phyloP scores from a whole-genome alignment of 768 basidiomycete species.

The Ramaria rubella region DNA sequence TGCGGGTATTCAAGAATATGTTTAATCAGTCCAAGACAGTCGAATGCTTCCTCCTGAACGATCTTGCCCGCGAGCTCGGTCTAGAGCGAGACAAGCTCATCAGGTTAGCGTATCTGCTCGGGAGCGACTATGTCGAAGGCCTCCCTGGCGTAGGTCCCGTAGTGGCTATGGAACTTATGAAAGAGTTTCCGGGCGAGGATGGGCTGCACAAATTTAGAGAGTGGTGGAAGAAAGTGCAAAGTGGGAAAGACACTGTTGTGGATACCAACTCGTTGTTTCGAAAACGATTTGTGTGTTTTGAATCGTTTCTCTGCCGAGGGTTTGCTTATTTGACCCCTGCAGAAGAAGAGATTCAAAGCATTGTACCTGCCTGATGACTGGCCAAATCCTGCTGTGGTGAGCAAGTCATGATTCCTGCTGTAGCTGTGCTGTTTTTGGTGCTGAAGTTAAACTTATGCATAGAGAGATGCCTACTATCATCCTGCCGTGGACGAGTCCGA shows the following conservation, averaged over 20 bases:
- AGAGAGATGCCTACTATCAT: conserved; percentile 92
- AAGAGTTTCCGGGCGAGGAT: conserved; percentile 84
- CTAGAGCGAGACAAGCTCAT: conserved; percentile 82
- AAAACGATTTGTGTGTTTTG: conserved; percentile 60
- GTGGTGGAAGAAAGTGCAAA: conserved; percentile 95
- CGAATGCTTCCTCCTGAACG: conserved; percentile 84
- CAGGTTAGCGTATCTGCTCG: conserved; percentile 86
- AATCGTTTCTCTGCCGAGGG: too few relatives aligned
- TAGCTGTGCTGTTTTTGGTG: not conserved
- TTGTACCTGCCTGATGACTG: conserved; percentile 78
- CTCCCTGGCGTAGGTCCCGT: conserved; percentile 91
- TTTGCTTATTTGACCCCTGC: conserved; percentile 5
- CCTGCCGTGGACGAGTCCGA: conserved; percentile 87
- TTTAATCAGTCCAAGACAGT: conserved; percentile 99
- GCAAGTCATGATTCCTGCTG: conserved; percentile 22
- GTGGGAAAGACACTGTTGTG: conserved; percentile 71
- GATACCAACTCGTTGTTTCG: conserved; percentile 76
- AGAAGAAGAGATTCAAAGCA: conserved; percentile 89
- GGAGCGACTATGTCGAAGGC: conserved; percentile 95
- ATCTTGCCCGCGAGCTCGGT: conserved; percentile 82
- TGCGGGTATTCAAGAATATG: conserved; percentile 98
- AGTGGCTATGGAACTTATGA: conserved; percentile 90
- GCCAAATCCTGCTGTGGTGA: conserved; percentile 88
- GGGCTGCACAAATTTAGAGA: conserved; percentile 82
- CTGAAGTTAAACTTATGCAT: conserved; percentile 3